Percentiles rank a stretch among this genome's conserved stretches.
Conservation (phyloP, 2,329 filamentous ascomycete genomes). For the Endothia cerciana region DNA sequence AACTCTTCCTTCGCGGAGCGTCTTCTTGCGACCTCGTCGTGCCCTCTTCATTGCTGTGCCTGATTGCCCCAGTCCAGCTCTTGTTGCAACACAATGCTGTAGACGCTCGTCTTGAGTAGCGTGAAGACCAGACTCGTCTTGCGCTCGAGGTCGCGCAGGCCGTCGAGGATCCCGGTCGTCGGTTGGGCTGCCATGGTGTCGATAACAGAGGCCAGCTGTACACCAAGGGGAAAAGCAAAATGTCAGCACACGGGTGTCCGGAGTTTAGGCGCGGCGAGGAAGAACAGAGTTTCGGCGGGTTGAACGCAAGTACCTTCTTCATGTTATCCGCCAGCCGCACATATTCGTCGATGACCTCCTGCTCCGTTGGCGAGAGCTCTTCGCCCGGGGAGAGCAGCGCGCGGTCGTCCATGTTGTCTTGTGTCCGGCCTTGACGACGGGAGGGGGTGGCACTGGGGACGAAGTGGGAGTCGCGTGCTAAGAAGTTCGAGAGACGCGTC, state of each 20-base stretch:
- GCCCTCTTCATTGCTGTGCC: constrained; percentile 39
- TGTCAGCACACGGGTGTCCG: constrained; percentile 1
- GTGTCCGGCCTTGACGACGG: neutral
- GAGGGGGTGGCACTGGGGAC: neutral
- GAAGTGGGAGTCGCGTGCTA: constrained; percentile 11
- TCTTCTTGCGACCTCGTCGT: neutral
- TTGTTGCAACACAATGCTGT: constrained; percentile 97
- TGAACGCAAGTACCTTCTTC: constrained; percentile 68
- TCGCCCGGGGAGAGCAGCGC: constrained; percentile 46
- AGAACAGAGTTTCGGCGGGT: neutral
- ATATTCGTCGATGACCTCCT: constrained; percentile 95
- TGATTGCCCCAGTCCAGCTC: constrained; percentile 77
- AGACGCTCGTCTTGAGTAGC: constrained; percentile 94
- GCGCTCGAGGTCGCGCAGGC: constrained; percentile 83
- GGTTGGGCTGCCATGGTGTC: constrained; percentile 70
- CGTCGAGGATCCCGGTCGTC: constrained; percentile 82
- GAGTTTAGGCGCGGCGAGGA: neutral
- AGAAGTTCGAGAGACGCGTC: constrained; percentile 19
- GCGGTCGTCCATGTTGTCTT: constrained; percentile 27
- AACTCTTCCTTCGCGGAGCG: no score
- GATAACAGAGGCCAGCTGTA: constrained; percentile 62
- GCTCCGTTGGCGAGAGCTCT: constrained; percentile 79
- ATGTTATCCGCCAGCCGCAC: constrained; percentile 85
- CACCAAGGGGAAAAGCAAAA: neutral
- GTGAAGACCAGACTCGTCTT: constrained; percentile 97